phyloP scores from a whole-genome alignment of 2,329 filamentous ascomycete species.

The Claviceps humidiphila region DNA sequence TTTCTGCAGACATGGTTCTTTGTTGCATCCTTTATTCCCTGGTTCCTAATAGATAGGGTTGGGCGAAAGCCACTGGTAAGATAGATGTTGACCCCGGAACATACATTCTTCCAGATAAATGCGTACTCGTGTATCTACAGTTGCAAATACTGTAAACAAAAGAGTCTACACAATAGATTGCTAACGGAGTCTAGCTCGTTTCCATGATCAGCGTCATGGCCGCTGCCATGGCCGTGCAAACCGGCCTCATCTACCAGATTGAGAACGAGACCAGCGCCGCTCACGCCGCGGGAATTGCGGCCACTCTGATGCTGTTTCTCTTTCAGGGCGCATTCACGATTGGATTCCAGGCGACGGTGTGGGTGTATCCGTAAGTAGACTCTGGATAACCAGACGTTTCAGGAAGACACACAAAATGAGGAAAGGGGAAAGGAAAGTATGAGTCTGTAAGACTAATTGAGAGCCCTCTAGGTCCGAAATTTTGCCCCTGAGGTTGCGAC shows the following conservation, averaged over 20 bases:
- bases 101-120: too few species aligned
- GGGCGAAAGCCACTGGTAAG: slow-evolving; percentile 28
- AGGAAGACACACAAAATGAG: neutral
- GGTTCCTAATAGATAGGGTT: slow-evolving; percentile 32
- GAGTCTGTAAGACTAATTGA: neutral
- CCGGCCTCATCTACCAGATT: slow-evolving; percentile 26
- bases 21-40: slow-evolving; percentile 28
- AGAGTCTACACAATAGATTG: neutral
- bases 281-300: slow-evolving; percentile 22
- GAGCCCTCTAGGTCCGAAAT: slow-evolving; percentile 16
- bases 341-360: slow-evolving; percentile 18
- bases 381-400: neutral
- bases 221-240: slow-evolving; percentile 26
- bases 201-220: slow-evolving; percentile 28
- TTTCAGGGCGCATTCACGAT: slow-evolving; percentile 11
- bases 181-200: slow-evolving; percentile 15
- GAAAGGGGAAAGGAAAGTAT: too few species aligned
- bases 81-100: too few species aligned
- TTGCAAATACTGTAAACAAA: too few species aligned
- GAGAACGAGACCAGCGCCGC: slow-evolving; percentile 20
- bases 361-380: slow-evolving; percentile 17
- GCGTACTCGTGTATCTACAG: too few species aligned
- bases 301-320: slow-evolving; percentile 27
- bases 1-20: slow-evolving; percentile 36
- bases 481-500: slow-evolving; percentile 17